Conservation (phyloP, 805 yeast genomes). For the Yarrowia yakushimensis region DNA sequence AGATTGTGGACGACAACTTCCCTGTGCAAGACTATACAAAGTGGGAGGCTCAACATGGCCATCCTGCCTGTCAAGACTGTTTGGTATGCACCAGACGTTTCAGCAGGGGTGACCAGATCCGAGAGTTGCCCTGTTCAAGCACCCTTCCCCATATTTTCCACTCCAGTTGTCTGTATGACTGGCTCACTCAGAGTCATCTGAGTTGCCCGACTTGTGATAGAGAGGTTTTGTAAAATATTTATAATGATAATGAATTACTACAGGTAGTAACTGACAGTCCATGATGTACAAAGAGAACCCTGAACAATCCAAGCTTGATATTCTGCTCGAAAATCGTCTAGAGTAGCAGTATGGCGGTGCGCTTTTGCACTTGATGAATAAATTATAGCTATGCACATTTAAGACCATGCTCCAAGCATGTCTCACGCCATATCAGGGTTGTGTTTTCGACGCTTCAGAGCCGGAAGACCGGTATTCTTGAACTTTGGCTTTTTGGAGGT, state of each 20-base stretch:
- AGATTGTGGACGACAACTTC: slow-evolving; percentile 2
- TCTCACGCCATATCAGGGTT: background rate
- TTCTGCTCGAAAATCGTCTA: too few relatives aligned
- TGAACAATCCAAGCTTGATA: background rate
- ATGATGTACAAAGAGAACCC: background rate
- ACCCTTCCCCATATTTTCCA: background rate
- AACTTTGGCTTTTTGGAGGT: background rate
- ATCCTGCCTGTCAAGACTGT: background rate
- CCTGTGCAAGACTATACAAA: slow-evolving; percentile 2
- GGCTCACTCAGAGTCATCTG: background rate
- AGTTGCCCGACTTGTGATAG: background rate
- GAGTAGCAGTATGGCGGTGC: too few relatives aligned
- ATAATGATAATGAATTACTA: too few relatives aligned
- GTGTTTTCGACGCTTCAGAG: background rate
- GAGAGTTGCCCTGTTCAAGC: background rate
- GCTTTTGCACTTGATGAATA: too few relatives aligned
- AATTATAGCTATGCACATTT: background rate
- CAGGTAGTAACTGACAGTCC: too few relatives aligned
- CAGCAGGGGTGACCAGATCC: background rate
- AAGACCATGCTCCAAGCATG: background rate
- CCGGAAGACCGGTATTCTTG: background rate
- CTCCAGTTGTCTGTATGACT: background rate
- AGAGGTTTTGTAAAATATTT: background rate
- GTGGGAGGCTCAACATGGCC: background rate
- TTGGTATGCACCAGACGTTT: background rate